These are phyloP conservation scores for Leonotis leonurus DNA, from an alignment of 257 asterid species.

Conservation along the genomic window DNA sequence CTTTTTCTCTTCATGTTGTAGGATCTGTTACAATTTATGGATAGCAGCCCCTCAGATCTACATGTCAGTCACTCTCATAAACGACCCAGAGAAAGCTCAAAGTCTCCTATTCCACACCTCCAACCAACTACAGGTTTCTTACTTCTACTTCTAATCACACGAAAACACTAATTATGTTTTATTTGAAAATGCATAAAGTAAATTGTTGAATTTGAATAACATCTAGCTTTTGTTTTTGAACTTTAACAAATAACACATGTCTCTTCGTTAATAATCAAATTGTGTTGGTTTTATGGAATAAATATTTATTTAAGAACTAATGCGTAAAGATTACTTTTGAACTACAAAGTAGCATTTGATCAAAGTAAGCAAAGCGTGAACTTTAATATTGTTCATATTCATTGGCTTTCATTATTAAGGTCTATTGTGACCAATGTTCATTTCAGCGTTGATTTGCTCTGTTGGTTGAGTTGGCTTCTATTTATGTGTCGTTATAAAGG, in stretches of 20 bases:
- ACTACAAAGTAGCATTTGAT: no score
- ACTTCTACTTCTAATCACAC: neutral
- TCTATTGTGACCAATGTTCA: neutral
- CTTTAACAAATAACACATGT: no score
- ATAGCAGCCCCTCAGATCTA: no score
- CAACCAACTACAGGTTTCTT: slow-evolving; percentile 25
- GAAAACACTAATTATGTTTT: neutral
- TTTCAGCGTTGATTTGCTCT: neutral
- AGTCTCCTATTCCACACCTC: slow-evolving; percentile 30
- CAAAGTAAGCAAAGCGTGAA: neutral
- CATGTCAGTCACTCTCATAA: no score
- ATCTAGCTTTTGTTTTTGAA: no score
- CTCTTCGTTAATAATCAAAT: no score
- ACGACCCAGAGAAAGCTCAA: no score
- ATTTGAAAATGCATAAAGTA: neutral
- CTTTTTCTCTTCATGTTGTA: slow-evolving; percentile 22
- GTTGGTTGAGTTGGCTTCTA: neutral
- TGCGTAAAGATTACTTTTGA: no score
- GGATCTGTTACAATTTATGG: no score
- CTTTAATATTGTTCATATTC: neutral
- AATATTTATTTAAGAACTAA: neutral
- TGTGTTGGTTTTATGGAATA: no score
- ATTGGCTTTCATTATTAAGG: neutral
- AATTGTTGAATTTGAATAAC: no score
- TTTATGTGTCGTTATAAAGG: neutral